Evolutionary conservation across 2,329 filamentous ascomycete species (phyloP), one percentile per base, ranked within the genome.

Genomic region (Claviceps africana): DNA sequence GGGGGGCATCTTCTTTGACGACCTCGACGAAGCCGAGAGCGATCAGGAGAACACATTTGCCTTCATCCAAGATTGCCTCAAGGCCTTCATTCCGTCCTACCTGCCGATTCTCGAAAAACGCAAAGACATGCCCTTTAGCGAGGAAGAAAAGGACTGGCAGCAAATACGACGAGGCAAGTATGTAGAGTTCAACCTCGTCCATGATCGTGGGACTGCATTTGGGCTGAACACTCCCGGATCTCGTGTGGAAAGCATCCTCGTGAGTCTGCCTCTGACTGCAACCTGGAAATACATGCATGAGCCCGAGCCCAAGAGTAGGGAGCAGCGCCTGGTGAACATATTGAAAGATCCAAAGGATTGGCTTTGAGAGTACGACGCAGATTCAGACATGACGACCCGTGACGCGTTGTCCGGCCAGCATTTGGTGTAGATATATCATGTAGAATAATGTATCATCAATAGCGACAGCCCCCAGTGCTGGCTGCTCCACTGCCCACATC

Each of bases 1-100:
- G 35, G 93, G 93, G 51, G 93, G 93, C 51, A 97, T 98, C 68
- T 98, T 98, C 79, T 98, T 98, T 64, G 93, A 98, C 68, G 93
- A 98, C 66, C 76, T 98, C 15, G 93, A 98, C 66, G 86, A 86
- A 61, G 78, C 80, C 1, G 86, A 91, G 61, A 88, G 89, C 55
- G 87, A 93, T 62, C 83, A 87, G 60, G 90, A 97, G 65, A 87
- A 89, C 58, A 79, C 90, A 0, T 97, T 98, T 65, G 81, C 86
- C 17, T 97, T 96, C 60, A 80, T 90, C 51, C 86, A 90, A 64
- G 87, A 90, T 63, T 88, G 86, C 61, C 74, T 96, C 53, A 81
- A 82, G 55, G 85, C 89, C 10, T 98, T 98, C 74, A 67, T 97
- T 53, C 93, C 93, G 1, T 85, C 85, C 0, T 98, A 97, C 64